These are phyloP conservation scores for Neophaeococcomyces aloes DNA, from an alignment of 2,329 filamentous ascomycete species.

Conservation along the genomic window DNA sequence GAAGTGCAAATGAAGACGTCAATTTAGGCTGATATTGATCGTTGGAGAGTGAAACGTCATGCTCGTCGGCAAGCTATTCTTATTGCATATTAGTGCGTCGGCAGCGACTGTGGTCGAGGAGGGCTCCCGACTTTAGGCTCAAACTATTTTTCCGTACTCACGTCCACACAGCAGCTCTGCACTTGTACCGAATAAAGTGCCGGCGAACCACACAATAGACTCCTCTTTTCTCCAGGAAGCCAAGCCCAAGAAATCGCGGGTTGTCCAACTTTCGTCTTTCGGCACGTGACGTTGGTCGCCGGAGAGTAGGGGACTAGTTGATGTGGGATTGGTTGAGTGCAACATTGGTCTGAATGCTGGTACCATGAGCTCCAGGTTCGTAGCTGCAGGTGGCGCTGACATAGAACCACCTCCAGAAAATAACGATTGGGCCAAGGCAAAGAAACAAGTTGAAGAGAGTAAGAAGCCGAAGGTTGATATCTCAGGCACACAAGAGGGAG, in stretches of 20 bases:
- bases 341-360: not conserved
- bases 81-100: not conserved
- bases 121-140: not conserved
- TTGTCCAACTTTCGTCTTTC: too few relatives aligned
- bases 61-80: not conserved
- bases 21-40: conserved; percentile 4
- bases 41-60: not conserved
- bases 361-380: conserved; percentile 37
- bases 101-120: not conserved
- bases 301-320: too few relatives aligned
- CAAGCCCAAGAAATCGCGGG: too few relatives aligned
- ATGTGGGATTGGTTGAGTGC: too few relatives aligned
- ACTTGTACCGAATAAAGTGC: too few relatives aligned
- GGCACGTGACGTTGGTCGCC: too few relatives aligned
- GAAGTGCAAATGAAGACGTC: not conserved
- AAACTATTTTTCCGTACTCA: not conserved
- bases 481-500: conserved; percentile 27
- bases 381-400: conserved; percentile 34
- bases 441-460: conserved; percentile 25
- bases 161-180: not conserved
- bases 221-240: too few relatives aligned
- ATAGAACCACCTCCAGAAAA: conserved; percentile 31
- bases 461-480: not conserved
- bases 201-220: too few relatives aligned
- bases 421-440: conserved; percentile 34